Percentiles rank a stretch among this genome's conserved stretches.
Conservation (phyloP, 352 stramenopile species). For the Phytophthora quininea region DNA sequence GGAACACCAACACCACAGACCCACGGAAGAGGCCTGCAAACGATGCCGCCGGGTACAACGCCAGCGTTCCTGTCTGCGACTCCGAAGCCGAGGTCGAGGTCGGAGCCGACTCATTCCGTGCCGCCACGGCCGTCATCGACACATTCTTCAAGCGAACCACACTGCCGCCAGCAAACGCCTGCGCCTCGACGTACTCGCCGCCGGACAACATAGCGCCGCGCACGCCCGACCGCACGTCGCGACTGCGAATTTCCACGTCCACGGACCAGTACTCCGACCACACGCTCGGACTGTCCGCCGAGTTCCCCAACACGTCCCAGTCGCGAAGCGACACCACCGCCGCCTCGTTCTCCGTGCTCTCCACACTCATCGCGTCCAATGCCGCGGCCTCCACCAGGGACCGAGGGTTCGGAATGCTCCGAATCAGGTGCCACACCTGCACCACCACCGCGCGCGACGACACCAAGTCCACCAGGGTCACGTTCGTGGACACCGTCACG, state of each 20-base stretch:
- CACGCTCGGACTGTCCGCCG: neutral
- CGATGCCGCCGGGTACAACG: neutral
- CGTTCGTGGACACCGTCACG: neutral
- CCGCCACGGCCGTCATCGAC: neutral
- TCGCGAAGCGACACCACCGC: neutral
- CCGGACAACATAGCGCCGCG: neutral
- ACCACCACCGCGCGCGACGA: neutral
- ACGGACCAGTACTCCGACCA: neutral
- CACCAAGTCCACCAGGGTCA: neutral
- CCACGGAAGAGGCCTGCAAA: neutral
- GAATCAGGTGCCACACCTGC: neutral
- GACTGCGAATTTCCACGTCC: neutral
- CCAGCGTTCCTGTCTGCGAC: neutral
- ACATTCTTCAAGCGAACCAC: neutral
- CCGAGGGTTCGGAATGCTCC: neutral
- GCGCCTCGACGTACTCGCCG: neutral
- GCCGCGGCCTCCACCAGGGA: neutral
- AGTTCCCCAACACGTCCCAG: neutral
- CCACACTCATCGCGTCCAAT: neutral
- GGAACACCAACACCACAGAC: neutral
- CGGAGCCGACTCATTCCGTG: no score
- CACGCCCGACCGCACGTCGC: neutral
- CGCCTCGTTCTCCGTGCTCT: neutral
- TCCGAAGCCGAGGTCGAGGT: neutral
- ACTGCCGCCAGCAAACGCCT: neutral